phyloP scores from a whole-genome alignment of 176 grass and related monocot genomes.

The Alloteropsis semialata region DNA sequence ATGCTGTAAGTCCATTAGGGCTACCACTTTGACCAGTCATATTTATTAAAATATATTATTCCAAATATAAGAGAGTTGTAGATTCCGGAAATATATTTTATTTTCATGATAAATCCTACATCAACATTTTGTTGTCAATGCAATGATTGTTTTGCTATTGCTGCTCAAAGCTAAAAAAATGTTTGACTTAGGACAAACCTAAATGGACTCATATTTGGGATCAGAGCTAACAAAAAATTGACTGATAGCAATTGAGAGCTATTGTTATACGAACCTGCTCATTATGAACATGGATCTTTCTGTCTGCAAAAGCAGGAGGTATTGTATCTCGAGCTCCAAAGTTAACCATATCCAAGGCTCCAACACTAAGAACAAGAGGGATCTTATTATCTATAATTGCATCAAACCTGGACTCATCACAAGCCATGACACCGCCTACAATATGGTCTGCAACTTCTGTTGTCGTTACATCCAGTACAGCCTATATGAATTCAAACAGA shows the following conservation, averaged over 20 bases:
- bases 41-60: neutral
- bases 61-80: neutral
- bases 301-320: conserved; percentile 62
- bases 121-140: neutral
- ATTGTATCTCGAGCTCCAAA: conserved; percentile 82
- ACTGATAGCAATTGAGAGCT: conserved; percentile 10
- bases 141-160: neutral
- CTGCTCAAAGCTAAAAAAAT: neutral
- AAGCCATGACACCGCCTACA: conserved; percentile 91
- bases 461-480: conserved; percentile 89
- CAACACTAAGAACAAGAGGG: conserved; percentile 88
- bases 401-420: conserved; percentile 77
- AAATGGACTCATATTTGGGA: neutral
- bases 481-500: conserved; percentile 51
- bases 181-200: neutral
- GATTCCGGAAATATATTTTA: neutral
- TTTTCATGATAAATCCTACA: neutral
- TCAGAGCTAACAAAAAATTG: neutral
- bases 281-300: conserved; percentile 92
- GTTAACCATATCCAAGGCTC: conserved; percentile 97
- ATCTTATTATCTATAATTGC: conserved; percentile 71
- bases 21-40: neutral
- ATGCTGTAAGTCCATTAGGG: neutral
- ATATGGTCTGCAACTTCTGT: conserved; percentile 94
- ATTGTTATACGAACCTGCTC: conserved; percentile 66